Conservation (phyloP, 1,284 basidiomycete genomes). For the Trichosporon asahii region DNA sequence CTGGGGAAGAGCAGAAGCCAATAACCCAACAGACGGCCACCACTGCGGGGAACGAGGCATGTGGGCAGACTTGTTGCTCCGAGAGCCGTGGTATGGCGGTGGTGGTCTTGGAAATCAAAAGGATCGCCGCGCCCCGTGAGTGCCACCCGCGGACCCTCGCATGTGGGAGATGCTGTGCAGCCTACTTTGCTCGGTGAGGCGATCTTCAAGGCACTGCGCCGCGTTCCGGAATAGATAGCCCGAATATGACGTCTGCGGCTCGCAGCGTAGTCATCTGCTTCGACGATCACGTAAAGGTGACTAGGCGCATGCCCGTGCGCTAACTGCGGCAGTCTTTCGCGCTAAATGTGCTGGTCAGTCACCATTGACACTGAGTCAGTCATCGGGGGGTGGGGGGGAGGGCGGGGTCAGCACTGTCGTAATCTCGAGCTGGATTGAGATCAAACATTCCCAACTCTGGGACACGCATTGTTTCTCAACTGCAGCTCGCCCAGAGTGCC, state of each 20-base stretch:
- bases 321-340: neutral
- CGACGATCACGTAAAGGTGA: neutral
- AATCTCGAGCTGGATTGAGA: no score
- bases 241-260: neutral
- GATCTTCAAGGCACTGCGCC: neutral
- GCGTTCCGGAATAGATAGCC: neutral
- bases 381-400: neutral
- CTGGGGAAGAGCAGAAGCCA: neutral
- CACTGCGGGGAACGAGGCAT: neutral
- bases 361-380: neutral
- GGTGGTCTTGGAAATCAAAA: neutral
- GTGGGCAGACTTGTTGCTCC: neutral
- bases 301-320: neutral
- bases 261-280: neutral
- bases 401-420: no score
- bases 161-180: neutral
- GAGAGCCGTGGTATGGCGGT: neutral
- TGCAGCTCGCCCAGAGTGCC: no score
- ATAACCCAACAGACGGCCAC: neutral
- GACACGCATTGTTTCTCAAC: no score
- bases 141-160: neutral
- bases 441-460: no score
- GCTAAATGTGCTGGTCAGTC: neutral
- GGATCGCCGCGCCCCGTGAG: no score
- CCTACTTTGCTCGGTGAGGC: neutral